Evolutionary conservation across 2,329 filamentous ascomycete species (phyloP).

Genomic region (Pyrenochaeta sp.): DNA sequence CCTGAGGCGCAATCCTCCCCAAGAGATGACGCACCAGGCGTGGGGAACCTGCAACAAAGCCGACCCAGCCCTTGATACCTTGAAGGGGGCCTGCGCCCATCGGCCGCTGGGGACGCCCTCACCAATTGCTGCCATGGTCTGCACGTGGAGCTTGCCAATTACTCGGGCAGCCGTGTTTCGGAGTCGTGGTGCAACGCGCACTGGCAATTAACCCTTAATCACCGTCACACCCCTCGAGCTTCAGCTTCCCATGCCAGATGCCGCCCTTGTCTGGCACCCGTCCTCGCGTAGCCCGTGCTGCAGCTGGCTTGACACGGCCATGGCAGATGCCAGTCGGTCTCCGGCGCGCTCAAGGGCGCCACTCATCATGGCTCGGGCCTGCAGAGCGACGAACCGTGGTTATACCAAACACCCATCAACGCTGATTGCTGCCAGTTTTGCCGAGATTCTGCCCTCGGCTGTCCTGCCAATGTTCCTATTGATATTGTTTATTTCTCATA

Average conservation of each 20-base stretch:
- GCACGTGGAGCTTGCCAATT: background rate
- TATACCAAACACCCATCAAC: slow-evolving; percentile 2
- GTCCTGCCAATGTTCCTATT: slow-evolving; percentile 6
- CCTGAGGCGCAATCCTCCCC: slow-evolving; percentile 24
- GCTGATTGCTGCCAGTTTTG: background rate
- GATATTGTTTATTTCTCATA: background rate
- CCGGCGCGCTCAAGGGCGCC: background rate
- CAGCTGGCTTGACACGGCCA: slow-evolving; percentile 2
- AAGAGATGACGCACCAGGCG: slow-evolving; percentile 35
- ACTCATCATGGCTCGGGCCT: slow-evolving; percentile 1
- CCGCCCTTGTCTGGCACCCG: too few species aligned
- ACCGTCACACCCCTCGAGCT: slow-evolving; percentile 11
- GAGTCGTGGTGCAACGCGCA: background rate
- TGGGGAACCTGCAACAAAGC: slow-evolving; percentile 27
- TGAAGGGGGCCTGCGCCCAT: background rate
- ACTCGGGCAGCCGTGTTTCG: slow-evolving; percentile 5
- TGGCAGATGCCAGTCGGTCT: slow-evolving; percentile 3
- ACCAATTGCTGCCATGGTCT: background rate
- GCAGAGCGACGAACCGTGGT: slow-evolving; percentile 4
- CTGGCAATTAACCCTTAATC: slow-evolving; percentile 10
- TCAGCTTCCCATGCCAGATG: slow-evolving; percentile 8
- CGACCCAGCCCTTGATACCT: slow-evolving; percentile 4
- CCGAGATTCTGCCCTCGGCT: slow-evolving; percentile 6
- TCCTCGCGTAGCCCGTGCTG: too few species aligned
- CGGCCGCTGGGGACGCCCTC: background rate